Base-by-base conservation (phyloP, 306 rosid genomes). In the Trifolium subterraneum region DNA sequence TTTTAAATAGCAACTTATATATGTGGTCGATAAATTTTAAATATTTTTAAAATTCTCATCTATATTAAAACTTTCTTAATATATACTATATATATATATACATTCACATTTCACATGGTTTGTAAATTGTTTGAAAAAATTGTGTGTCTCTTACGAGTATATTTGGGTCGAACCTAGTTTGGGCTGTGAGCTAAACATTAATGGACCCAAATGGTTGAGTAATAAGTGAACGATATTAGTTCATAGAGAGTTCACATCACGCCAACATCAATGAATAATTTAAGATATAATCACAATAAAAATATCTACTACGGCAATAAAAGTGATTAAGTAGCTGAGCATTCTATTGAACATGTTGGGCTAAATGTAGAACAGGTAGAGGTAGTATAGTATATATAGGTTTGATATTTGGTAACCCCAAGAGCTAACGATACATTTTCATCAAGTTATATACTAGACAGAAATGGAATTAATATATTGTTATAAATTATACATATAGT, bases 341-440 rank as follows among this genome's bases (percentile, higher is more conserved):
- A 52, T 64, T 66, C 5, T 22, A 65, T 79, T 66, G 63, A 61
- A 55, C 19, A 56, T 33, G 55, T 72, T 71, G 23, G 11, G 54
- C 64, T 77, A 16, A 62, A 45, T 33, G 23, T 31, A 42, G 29
- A 54, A 55, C 29, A 52, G 25, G 27, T 20, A 22, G 33, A 27
- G 31, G 31, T 27, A 27, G 31, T 27, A 27, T 25, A n/a, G n/a
- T n/a, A n/a, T 25, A 4, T 5, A 23, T 47, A 60, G 44, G 41
- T 72, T 66, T 15, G 62, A 62, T 20, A 63, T 22, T 80, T 63
- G 68, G 36, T 58, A 62, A 41, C 5, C 55, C 67, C 11, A 80
- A 74, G 44, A 74, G 84, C 18, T 38, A 50, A 27, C 10, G 18
- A 7, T 8, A 5, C 10, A n/a, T 58, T 44, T 58, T 77, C 25